Evolutionary conservation across 2,329 filamentous ascomycete species (phyloP).

Genomic region (Pseudogymnoascus sp.): DNA sequence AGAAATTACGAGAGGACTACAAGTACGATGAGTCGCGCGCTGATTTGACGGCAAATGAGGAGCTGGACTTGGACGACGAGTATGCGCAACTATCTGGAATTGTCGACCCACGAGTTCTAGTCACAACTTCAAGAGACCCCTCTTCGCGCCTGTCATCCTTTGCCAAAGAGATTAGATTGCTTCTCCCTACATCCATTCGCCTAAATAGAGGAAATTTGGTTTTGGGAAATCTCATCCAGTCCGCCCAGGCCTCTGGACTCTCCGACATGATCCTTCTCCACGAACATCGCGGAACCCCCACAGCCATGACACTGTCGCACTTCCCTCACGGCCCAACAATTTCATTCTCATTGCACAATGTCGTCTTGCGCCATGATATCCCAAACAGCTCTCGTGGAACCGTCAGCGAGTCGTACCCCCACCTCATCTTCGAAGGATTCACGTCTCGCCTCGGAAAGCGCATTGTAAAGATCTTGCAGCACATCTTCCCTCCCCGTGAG

Average conservation of each 20-base stretch:
- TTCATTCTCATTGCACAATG: constrained; percentile 85
- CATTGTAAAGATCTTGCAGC: constrained; percentile 84
- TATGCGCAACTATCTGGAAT: constrained; percentile 88
- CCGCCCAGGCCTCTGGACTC: constrained; percentile 71
- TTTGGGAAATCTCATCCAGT: constrained; percentile 74
- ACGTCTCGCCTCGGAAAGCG: constrained; percentile 70
- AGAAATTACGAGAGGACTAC: constrained; percentile 74
- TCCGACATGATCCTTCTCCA: constrained; percentile 82
- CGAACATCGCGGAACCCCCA: constrained; percentile 88
- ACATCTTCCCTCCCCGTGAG: constrained; percentile 87
- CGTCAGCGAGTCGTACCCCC: constrained; percentile 86
- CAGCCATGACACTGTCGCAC: constrained; percentile 79
- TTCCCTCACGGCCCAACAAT: constrained; percentile 83
- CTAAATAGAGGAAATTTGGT: constrained; percentile 89
- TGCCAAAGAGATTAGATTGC: constrained; percentile 79
- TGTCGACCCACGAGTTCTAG: constrained; percentile 78
- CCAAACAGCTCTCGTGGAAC: constrained; percentile 81
- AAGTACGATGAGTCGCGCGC: constrained; percentile 83
- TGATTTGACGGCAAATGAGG: constrained; percentile 59
- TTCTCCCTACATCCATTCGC: constrained; percentile 78
- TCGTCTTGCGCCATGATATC: constrained; percentile 86
- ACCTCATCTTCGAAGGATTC: constrained; percentile 94
- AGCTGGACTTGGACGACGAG: constrained; percentile 76
- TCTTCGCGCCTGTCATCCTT: constrained; percentile 81
- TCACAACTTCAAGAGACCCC: constrained; percentile 85